Evolutionary conservation across 2,329 filamentous ascomycete genomes (phyloP).

Genomic region (Nemania serpens): DNA sequence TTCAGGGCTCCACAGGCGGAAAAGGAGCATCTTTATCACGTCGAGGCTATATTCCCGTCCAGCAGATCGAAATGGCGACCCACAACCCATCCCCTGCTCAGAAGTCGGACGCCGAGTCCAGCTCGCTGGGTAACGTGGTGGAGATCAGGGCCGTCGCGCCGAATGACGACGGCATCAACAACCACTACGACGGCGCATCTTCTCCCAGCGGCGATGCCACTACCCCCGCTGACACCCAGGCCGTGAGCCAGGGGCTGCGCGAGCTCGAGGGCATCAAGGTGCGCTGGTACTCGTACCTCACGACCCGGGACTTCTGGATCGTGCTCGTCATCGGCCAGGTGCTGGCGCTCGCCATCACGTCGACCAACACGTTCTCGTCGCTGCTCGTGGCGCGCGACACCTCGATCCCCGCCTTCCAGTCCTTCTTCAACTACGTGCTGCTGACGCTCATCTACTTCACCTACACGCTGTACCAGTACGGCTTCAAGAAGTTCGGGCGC

Average conservation of each 20-base stretch:
- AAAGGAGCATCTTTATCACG: slow-evolving; percentile 11
- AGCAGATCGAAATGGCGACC: slow-evolving; percentile 40
- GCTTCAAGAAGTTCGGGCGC: slow-evolving; percentile 69
- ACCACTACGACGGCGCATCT: slow-evolving; percentile 10
- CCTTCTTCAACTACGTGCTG: slow-evolving; percentile 90
- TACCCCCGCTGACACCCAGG: slow-evolving; percentile 40
- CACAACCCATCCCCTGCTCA: slow-evolving; percentile 22
- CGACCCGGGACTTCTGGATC: slow-evolving; percentile 85
- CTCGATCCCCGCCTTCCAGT: slow-evolving; percentile 93
- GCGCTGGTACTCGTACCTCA: slow-evolving; percentile 75
- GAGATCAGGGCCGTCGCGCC: slow-evolving; percentile 32
- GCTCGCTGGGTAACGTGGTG: slow-evolving; percentile 34
- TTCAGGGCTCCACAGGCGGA: slow-evolving; percentile 20
- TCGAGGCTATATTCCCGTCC: slow-evolving; percentile 29
- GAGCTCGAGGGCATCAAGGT: slow-evolving; percentile 58
- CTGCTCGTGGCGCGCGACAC: slow-evolving; percentile 70
- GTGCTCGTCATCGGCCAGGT: slow-evolving; percentile 81
- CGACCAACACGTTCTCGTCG: slow-evolving; percentile 86
- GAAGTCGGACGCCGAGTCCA: slow-evolving; percentile 32
- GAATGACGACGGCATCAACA: slow-evolving; percentile 24
- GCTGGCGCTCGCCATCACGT: slow-evolving; percentile 86
- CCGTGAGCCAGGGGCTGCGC: slow-evolving; percentile 57
- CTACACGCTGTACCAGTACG: slow-evolving; percentile 79
- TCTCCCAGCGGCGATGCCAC: slow-evolving; percentile 1
- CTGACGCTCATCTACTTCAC: slow-evolving; percentile 81